Evolutionary conservation across 768 basidiomycete genomes (phyloP), one percentile per base, ranked within the genome.

Genomic region (Mycena pura): DNA sequence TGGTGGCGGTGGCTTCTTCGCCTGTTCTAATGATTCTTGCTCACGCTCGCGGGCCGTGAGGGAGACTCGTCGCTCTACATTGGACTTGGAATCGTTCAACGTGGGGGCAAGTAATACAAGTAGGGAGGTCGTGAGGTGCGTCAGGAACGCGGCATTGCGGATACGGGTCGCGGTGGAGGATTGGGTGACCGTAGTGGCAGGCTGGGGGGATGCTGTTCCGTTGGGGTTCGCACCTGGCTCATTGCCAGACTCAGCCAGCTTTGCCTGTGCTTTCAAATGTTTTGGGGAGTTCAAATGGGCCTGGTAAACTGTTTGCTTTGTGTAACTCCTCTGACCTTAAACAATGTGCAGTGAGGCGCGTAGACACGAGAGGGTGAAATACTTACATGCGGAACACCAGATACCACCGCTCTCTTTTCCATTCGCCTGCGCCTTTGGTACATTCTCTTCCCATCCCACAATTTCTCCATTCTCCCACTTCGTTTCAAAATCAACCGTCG

Each of bases 21-120:
- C 75, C 66, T 89, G 87, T 60, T 98, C 96, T 34, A 92, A 74
- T 25, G 94, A 78, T 73, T 96, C 95, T 72, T 96, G 90, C 75
- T 99, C 97, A 69, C 97, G 91, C 76, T 99, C 97, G 57, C 92
- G 87, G n/a, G 96, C 93, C 2, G 97, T 99, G 47, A 99, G 84
- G 15, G 97, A 97, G 77, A 96, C 94, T 46, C 95, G 86, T 44
- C 97, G 91, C 74, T 99, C 97, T 34, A 98, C 94, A 71, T 99
- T 99, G 24, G 94, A 89, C 71, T 95, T 94, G 0, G 97, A 96
- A 69, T 99, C 97, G 62, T 86, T 86, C 29, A 98, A 77, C 24
- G 85, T 87, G 28, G 84, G 76, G 10, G 84, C 75, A 28, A 99
- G 85, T 32, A 82, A 78, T 6, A 73, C 74, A 51, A 97, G 82